A percentile compares a stretch with the other conserved stretches of the same genome.
phyloP scores from a whole-genome alignment of 1,139 yeast genomes.

The Kodamaea suecica region DNA sequence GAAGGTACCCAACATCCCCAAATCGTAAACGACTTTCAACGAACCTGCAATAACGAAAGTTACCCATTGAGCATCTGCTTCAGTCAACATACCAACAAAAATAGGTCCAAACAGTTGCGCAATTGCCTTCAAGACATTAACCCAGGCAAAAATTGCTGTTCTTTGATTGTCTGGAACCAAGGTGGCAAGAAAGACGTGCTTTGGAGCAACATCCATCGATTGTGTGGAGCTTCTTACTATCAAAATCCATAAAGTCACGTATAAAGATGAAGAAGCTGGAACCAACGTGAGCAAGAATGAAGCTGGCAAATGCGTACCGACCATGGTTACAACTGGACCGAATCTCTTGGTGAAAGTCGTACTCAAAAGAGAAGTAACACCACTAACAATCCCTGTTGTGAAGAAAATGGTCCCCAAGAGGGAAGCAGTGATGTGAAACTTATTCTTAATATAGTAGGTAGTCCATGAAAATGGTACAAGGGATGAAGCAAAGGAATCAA shows the following conservation, averaged over 20 bases:
- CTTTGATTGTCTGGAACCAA: conserved; percentile 35
- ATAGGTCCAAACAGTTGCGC: conserved; percentile 41
- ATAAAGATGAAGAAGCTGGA: conserved; percentile 34
- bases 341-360: conserved; percentile 41
- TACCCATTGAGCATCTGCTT: conserved; percentile 34
- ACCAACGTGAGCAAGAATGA: conserved; percentile 36
- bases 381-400: conserved; percentile 37
- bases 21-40: conserved; percentile 37
- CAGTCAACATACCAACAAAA: conserved; percentile 34
- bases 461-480: conserved; percentile 46
- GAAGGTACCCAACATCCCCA: conserved; percentile 38
- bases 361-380: conserved; percentile 40
- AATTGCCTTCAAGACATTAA: conserved; percentile 39
- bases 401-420: conserved; percentile 40
- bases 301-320: conserved; percentile 43
- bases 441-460: conserved; percentile 37
- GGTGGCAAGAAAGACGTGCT: conserved; percentile 41
- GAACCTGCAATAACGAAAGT: conserved; percentile 39
- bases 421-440: conserved; percentile 32
- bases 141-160: conserved; percentile 41
- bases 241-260: conserved; percentile 29
- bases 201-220: conserved; percentile 46
- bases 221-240: conserved; percentile 36
- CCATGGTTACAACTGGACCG: conserved; percentile 47
- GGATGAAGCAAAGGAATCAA: conserved; percentile 46